Conservation (phyloP, 805 yeast species). For the Suhomyces faveliae region DNA sequence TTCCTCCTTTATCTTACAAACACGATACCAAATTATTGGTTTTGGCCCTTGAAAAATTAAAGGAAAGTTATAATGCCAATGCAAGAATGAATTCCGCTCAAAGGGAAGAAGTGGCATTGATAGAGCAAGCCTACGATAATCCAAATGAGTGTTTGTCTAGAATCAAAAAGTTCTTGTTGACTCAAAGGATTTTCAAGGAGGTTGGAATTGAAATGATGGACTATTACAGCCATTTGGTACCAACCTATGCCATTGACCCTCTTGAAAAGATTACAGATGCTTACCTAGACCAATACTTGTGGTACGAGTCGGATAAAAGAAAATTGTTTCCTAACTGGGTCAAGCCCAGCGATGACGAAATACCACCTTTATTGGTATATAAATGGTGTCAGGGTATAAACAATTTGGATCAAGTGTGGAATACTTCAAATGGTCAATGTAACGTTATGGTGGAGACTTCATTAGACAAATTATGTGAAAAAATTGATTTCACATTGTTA, state of each 20-base stretch:
- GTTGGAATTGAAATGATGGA: constrained; percentile 88
- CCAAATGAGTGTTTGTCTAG: constrained; percentile 91
- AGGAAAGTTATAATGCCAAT: constrained; percentile 66
- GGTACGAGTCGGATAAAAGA: constrained; percentile 92
- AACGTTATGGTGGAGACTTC: constrained; percentile 82
- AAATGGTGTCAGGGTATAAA: constrained; percentile 94
- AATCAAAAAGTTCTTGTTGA: constrained; percentile 74
- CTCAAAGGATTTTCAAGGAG: constrained; percentile 92
- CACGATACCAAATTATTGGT: constrained; percentile 90
- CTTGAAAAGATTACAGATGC: constrained; percentile 95
- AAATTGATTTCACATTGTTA: constrained; percentile 81
- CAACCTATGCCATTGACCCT: constrained; percentile 87
- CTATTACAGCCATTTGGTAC: constrained; percentile 75
- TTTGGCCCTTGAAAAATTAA: constrained; percentile 83
- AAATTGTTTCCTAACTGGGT: constrained; percentile 93
- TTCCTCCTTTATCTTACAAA: constrained; percentile 88
- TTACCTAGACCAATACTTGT: constrained; percentile 87
- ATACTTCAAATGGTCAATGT: constrained; percentile 66
- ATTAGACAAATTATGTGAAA: constrained; percentile 71
- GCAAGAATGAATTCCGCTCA: constrained; percentile 81
- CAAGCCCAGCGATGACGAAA: constrained; percentile 90
- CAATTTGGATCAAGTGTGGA: constrained; percentile 78
- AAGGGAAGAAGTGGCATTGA: constrained; percentile 87
- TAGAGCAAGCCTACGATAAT: constrained; percentile 94
- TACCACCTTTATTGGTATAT: constrained; percentile 87